Base-by-base conservation (phyloP, 2,329 filamentous ascomycete species). In the Gaeumannomyces tritici region DNA sequence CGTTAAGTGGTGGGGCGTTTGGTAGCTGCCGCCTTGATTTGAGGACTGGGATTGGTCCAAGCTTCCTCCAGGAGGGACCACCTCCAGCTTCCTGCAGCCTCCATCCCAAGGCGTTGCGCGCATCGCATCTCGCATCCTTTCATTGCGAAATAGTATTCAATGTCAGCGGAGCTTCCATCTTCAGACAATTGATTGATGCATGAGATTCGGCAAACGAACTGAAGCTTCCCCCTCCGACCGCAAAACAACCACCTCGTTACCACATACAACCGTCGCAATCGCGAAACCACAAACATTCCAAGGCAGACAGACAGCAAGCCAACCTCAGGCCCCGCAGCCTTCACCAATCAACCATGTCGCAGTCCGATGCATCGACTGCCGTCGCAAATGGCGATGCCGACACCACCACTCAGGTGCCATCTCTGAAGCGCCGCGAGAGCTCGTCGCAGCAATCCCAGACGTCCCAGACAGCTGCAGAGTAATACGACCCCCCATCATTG, bases 391-490 rank as follows among this genome's bases (percentile, higher is more conserved):
- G 64, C 27, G 66, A 81, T 77, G 66, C 84, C 80, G 57, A 81
- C 79, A 47, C 75, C 72, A 47, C 81, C 80, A 18, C 82, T 77
- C 62, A 62, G 21, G 64, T 67, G 13, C 63, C 68, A 2, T 61
- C 69, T 31, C 64, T 69, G 7, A 68, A 75, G 35, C 83, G 84
- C 66, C 83, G 77, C 66, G 79, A 82, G 64, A 87, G 85, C 76
- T 80, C 84, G 67, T 87, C 84, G 35, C 84, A 85, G 61, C 75
- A 78, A n/a, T 86, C 84, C 0, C 80, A 86, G 59, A 77, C 82
- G 62, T 91, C 88, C 1, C 88, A 91, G 68, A 91, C 89, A 21
- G 89, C 89, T 35, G 86, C 85, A 64, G 88, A 91, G 84, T 89
- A 78, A 63, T 75, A 65, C 5, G 1, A 26, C 28, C 13, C 18